These are phyloP conservation scores for Vickermania spadyakhi DNA, from an alignment of 208 protist genomes.

Conservation along the genomic window DNA sequence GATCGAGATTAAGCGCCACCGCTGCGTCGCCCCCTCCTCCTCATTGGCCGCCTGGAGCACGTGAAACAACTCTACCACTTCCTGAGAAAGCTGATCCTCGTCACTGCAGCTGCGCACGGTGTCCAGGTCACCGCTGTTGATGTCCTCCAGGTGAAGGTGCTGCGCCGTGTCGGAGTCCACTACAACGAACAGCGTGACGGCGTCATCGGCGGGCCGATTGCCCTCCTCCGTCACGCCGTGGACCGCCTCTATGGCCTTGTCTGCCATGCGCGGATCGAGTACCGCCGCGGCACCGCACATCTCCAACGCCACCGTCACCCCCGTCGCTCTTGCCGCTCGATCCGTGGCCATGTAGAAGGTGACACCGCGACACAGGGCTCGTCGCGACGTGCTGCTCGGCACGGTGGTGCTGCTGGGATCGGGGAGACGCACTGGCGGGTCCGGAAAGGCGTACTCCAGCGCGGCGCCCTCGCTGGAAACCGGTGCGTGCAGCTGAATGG, in stretches of 20 bases:
- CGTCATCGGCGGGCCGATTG: background rate
- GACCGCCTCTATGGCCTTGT: background rate
- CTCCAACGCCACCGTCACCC: background rate
- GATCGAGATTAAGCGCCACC: background rate
- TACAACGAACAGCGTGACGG: background rate
- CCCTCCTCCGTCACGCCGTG: background rate
- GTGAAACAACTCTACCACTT: background rate
- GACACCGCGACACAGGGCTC: background rate
- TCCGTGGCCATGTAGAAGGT: background rate
- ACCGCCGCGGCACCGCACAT: background rate
- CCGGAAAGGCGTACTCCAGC: background rate
- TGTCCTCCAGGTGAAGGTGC: background rate
- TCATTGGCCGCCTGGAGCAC: background rate
- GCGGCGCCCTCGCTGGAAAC: background rate
- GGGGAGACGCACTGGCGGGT: background rate
- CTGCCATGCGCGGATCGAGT: background rate
- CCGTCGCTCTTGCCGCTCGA: background rate
- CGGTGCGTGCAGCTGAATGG: conserved; percentile 24
- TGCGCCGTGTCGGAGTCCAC: background rate
- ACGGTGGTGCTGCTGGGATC: conserved; percentile 1
- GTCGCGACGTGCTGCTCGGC: background rate
- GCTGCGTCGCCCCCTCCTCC: background rate
- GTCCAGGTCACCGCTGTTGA: background rate
- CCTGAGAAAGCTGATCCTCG: background rate
- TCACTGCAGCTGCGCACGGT: background rate